Percentiles rank a stretch among this genome's conserved stretches.
Conservation (phyloP, 2,329 filamentous ascomycete genomes). For the Fusarium aywerte region DNA sequence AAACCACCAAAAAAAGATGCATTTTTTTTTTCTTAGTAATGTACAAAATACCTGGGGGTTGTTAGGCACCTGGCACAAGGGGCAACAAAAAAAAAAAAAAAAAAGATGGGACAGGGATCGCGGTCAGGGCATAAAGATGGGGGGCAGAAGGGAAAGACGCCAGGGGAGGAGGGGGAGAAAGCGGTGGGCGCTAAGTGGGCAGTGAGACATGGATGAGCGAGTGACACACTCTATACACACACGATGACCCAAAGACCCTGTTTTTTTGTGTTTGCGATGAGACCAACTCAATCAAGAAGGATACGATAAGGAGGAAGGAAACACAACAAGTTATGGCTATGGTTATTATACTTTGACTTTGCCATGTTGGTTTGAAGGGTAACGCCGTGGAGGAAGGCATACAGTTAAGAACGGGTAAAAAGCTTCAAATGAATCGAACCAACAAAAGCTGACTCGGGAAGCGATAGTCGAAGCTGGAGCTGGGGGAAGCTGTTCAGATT, state of each 20-base stretch:
- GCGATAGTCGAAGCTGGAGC: slow-evolving; percentile 19
- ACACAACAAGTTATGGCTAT: neutral
- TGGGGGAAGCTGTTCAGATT: slow-evolving; percentile 1
- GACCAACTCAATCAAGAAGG: neutral
- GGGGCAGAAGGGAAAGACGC: too few relatives aligned
- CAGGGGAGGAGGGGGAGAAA: slow-evolving; percentile 20
- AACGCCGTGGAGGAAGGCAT: neutral
- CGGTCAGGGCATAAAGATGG: slow-evolving; percentile 25
- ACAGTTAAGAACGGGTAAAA: neutral
- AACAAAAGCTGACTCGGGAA: slow-evolving; percentile 12
- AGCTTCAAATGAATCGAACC: neutral
- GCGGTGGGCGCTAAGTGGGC: slow-evolving; percentile 43
- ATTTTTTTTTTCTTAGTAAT: too few relatives aligned
- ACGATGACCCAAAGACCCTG: slow-evolving; percentile 37
- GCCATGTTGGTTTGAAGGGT: neutral
- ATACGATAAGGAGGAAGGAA: neutral
- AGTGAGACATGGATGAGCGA: slow-evolving; percentile 45
- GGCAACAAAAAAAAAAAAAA: too few relatives aligned
- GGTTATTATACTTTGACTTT: neutral
- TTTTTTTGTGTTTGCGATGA: neutral
- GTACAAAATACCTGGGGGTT: too few relatives aligned
- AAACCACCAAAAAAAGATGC: too few relatives aligned
- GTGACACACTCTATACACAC: slow-evolving; percentile 35
- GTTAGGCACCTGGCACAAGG: too few relatives aligned
- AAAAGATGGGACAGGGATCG: slow-evolving; percentile 35